These are phyloP conservation scores for Lunasporangiospora selenospora DNA, from an alignment of 192 early-diverging fungal species.

Conservation along the genomic window DNA sequence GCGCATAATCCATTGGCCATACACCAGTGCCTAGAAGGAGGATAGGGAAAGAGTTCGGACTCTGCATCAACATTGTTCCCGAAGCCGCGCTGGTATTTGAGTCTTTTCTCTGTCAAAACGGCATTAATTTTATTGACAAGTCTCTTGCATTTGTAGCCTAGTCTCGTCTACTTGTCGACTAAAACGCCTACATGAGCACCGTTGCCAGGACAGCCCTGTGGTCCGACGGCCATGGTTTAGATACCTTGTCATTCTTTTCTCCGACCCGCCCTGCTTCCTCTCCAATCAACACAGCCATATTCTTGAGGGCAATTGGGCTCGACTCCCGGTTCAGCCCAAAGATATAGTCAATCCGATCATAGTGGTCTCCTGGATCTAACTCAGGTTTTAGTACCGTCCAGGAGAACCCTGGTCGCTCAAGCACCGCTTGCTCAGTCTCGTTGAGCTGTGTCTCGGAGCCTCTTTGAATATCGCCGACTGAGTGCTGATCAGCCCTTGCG, in stretches of 20 bases:
- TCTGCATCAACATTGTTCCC: too few species aligned
- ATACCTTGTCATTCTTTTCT: slow-evolving; percentile 39
- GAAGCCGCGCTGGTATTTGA: too few species aligned
- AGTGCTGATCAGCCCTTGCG: too few species aligned
- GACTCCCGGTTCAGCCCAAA: slow-evolving; percentile 39
- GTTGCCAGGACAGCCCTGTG: slow-evolving; percentile 41
- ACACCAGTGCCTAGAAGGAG: too few species aligned
- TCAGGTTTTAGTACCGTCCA: slow-evolving; percentile 21
- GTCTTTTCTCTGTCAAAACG: too few species aligned
- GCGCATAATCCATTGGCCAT: too few species aligned
- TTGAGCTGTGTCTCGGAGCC: too few species aligned
- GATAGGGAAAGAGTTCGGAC: too few species aligned
- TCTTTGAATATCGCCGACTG: too few species aligned
- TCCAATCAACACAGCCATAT: slow-evolving; percentile 30
- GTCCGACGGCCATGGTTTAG: slow-evolving; percentile 39
- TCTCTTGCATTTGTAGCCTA: too few species aligned
- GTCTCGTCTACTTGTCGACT: too few species aligned
- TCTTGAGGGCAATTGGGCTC: slow-evolving; percentile 43
- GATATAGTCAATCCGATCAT: slow-evolving; percentile 41
- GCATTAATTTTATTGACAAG: background rate
- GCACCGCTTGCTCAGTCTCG: slow-evolving; percentile 10
- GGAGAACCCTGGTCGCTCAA: slow-evolving; percentile 36
- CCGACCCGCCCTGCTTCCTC: slow-evolving; percentile 23
- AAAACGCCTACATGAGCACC: slow-evolving; percentile 33
- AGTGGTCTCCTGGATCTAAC: slow-evolving; percentile 23